Percentiles rank a stretch among this genome's conserved stretches.
phyloP scores from a whole-genome alignment of 768 basidiomycete genomes.

The Mycena galopus region DNA sequence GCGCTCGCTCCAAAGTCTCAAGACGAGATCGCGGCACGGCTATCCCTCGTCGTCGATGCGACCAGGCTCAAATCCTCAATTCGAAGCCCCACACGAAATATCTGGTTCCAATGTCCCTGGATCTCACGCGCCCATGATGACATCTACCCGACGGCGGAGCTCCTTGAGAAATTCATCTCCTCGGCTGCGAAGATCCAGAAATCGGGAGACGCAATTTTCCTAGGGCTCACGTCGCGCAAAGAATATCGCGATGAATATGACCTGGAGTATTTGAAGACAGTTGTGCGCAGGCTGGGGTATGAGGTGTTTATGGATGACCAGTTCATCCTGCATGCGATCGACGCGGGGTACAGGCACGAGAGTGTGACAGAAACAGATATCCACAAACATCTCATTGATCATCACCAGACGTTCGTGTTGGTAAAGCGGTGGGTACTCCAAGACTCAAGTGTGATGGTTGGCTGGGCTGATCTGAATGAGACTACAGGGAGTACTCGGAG shows the following conservation, averaged over 20 bases:
- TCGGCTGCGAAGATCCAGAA: slow-evolving; percentile 13
- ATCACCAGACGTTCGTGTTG: too few relatives aligned
- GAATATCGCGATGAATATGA: background rate
- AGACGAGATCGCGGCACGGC: slow-evolving; percentile 2
- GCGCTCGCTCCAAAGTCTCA: slow-evolving; percentile 13
- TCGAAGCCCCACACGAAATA: slow-evolving; percentile 12
- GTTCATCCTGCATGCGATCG: too few relatives aligned
- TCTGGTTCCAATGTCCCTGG: background rate
- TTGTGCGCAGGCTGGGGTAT: too few relatives aligned
- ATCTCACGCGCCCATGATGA: background rate
- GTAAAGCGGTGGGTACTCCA: too few relatives aligned
- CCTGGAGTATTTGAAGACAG: too few relatives aligned
- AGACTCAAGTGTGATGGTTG: too few relatives aligned
- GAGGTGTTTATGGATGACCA: too few relatives aligned
- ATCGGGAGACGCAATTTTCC: slow-evolving; percentile 15
- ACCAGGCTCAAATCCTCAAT: background rate
- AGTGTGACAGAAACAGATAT: too few relatives aligned
- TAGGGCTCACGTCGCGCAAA: slow-evolving; percentile 7
- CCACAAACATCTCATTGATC: too few relatives aligned
- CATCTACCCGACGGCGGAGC: background rate
- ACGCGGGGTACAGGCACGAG: too few relatives aligned
- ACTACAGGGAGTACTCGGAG: too few relatives aligned
- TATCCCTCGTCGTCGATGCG: slow-evolving; percentile 9
- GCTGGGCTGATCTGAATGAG: too few relatives aligned
- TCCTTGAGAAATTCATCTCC: slow-evolving; percentile 5